Evolutionary conservation across 106 monocot genomes (phyloP).

Genomic region (Agapanthus africanus): DNA sequence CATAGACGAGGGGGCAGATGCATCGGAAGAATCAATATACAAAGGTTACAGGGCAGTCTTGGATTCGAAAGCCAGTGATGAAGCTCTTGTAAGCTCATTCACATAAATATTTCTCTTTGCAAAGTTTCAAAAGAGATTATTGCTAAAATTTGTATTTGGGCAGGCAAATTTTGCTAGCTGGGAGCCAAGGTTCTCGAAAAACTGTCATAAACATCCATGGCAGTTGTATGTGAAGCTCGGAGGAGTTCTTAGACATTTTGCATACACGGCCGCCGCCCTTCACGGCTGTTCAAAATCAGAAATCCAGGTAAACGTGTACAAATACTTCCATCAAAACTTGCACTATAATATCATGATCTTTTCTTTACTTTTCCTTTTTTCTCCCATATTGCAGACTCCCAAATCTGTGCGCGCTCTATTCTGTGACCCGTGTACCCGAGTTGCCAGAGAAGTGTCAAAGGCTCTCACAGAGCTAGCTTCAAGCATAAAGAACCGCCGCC

Average conservation of each 20-base stretch:
- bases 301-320: constrained; percentile 38
- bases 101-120: not conserved
- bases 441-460: constrained; percentile 55
- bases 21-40: constrained; percentile 4
- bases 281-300: constrained; percentile 74
- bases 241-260: constrained; percentile 51
- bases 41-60: constrained; percentile 24
- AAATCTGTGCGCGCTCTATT: constrained; percentile 38
- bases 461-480: constrained; percentile 39
- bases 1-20: constrained; percentile 1
- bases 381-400: constrained; percentile 19
- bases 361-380: not conserved
- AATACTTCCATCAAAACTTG: no score
- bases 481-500: constrained; percentile 45
- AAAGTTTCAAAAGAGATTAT: no score
- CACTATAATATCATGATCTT: no score
- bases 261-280: constrained; percentile 50
- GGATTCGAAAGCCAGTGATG: constrained; percentile 26
- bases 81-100: constrained; percentile 14
- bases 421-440: constrained; percentile 47
- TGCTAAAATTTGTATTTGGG: not conserved
- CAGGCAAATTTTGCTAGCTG: constrained; percentile 74
- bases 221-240: constrained; percentile 66
- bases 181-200: constrained; percentile 63
- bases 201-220: constrained; percentile 59